Evolutionary conservation across 2,329 filamentous ascomycete genomes (phyloP).

Genomic region (Hymenoscyphus scutula): DNA sequence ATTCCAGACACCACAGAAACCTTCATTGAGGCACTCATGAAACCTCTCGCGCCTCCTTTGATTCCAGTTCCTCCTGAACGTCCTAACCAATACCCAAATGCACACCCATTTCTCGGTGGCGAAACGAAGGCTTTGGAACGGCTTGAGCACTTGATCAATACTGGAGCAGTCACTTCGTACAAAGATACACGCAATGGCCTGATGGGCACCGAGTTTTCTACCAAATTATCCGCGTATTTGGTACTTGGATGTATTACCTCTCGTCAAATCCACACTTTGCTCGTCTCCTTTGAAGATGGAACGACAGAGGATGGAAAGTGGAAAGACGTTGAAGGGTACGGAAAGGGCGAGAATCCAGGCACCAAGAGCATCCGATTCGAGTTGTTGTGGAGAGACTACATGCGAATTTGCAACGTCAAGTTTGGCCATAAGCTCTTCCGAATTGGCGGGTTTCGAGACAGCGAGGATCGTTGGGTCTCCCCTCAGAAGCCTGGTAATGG

Average conservation of each 20-base stretch:
- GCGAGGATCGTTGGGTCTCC: constrained; percentile 37
- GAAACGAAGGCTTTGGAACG: constrained; percentile 59
- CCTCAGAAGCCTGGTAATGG: constrained; percentile 25
- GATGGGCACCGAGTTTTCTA: constrained; percentile 68
- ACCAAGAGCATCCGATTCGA: constrained; percentile 70
- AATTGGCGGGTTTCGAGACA: constrained; percentile 58
- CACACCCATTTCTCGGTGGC: constrained; percentile 68
- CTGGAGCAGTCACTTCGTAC: constrained; percentile 61
- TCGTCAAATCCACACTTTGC: constrained; percentile 66
- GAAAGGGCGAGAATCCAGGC: constrained; percentile 68
- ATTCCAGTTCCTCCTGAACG: constrained; percentile 51
- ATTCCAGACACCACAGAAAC: constrained; percentile 56
- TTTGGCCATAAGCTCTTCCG: constrained; percentile 64
- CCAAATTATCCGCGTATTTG: constrained; percentile 72
- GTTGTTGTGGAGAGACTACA: constrained; percentile 77
- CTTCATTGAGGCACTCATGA: constrained; percentile 53
- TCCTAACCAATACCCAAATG: constrained; percentile 54
- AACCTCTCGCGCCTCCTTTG: constrained; percentile 53
- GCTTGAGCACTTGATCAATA: constrained; percentile 57
- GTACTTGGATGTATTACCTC: constrained; percentile 71
- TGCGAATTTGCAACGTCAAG: constrained; percentile 72
- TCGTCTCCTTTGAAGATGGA: constrained; percentile 69
- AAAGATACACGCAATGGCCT: constrained; percentile 71
- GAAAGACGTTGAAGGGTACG: constrained; percentile 47
- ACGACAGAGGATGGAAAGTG: constrained; percentile 29